Base-by-base conservation (phyloP, 768 basidiomycete species). In the Stropharia rugosoannulata region DNA sequence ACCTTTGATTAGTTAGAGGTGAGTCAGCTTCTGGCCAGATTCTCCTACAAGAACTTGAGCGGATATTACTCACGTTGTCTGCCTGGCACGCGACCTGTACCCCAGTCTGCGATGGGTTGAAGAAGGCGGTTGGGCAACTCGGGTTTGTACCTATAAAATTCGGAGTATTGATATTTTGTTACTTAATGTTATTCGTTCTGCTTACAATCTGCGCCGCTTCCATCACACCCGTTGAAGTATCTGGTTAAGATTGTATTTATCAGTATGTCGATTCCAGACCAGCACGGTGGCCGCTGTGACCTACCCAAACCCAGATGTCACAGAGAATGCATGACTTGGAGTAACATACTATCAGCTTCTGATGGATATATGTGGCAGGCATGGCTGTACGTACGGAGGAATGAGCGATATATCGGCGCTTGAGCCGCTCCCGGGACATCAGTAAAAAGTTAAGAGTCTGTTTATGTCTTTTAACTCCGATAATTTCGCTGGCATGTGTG, bases 371-470 rank as follows among this genome's bases (percentile, higher is more conserved):
- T 12, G 5, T 13, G 16, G 9, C n/a, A 29, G 5, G 37, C 15
- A 38, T 13, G 8, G 19, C 13, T 46, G 27, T 10, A 42, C 69
- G 10, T 59, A 72, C 72, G 70, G 68, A 27, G 70, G 60, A 38
- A 74, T 71, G 48, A 72, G 58, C 7, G 69, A 66, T 38, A 73
- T 57, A 42, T 73, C 73, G 8, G 70, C 63, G 59, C 69, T 72
- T 9, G 74, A 75, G 22, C 70, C 70, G 49, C 65, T 62, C 9
- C 71, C 72, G 5, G 68, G n/a, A n/a, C n/a, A n/a, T n/a, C n/a
- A n/a, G n/a, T n/a, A n/a, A n/a, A n/a, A n/a, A n/a, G n/a, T n/a
- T n/a, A n/a, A n/a, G n/a, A n/a, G n/a, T n/a, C n/a, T n/a, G n/a
- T n/a, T n/a, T n/a, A n/a, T n/a, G n/a, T n/a, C n/a, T n/a, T n/a